These are phyloP conservation scores for Paramecium caudatum DNA, from an alignment of 73 alveolate genomes.

Conservation along the genomic window DNA sequence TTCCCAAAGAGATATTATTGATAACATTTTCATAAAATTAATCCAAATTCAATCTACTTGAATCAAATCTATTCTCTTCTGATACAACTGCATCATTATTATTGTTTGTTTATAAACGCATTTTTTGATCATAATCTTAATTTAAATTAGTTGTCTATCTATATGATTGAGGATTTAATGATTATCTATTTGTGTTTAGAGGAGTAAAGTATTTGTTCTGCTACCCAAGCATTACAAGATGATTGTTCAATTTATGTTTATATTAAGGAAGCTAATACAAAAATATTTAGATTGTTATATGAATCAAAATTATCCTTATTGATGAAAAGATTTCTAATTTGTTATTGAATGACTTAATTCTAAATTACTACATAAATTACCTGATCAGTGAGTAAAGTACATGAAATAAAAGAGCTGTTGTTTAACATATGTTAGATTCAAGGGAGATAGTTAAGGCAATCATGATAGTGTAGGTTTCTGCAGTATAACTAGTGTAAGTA, in stretches of 20 bases:
- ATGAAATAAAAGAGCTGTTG: constrained; percentile 29
- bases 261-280: neutral
- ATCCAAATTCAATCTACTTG: neutral
- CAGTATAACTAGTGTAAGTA: constrained; percentile 26
- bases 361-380: neutral
- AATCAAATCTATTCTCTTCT: constrained; percentile 14
- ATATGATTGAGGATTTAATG: neutral
- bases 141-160: neutral
- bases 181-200: neutral
- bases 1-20: constrained; percentile 4
- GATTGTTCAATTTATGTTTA: neutral
- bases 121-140: neutral
- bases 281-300: neutral
- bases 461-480: neutral
- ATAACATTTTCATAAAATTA: constrained; percentile 24
- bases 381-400: constrained; percentile 26
- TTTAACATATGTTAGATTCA: constrained; percentile 29
- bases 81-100: neutral
- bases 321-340: constrained; percentile 29
- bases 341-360: constrained; percentile 20
- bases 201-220: neutral
- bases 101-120: neutral
- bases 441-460: neutral
- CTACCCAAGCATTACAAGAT: constrained; percentile 8
- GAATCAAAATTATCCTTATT: constrained; percentile 19